Conservation (phyloP, 169 alveolate species). For the Cryptosporidium andersoni region DNA sequence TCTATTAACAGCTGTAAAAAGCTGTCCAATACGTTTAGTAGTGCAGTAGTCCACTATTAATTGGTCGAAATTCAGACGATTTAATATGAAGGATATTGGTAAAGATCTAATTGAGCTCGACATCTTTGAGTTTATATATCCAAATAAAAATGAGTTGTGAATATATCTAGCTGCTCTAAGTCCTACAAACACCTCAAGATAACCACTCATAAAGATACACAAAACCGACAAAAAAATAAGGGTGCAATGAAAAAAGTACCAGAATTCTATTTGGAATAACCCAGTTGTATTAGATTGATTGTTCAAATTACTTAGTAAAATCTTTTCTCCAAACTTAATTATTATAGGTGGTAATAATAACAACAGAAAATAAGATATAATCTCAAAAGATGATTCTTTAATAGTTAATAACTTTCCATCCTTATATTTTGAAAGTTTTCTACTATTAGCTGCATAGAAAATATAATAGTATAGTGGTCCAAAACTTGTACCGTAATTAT, state of each 20-base stretch:
- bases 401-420: background rate
- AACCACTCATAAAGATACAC: constrained; percentile 18
- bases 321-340: constrained; percentile 41
- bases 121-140: constrained; percentile 54
- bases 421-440: constrained; percentile 27
- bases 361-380: constrained; percentile 6
- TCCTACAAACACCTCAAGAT: constrained; percentile 44
- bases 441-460: constrained; percentile 48
- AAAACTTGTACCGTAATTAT: constrained; percentile 26
- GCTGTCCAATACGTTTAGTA: constrained; percentile 58
- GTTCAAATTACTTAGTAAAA: constrained; percentile 9
- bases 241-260: constrained; percentile 25
- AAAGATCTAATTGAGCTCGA: constrained; percentile 49
- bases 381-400: constrained; percentile 34
- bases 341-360: constrained; percentile 31
- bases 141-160: constrained; percentile 55
- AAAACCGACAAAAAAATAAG: constrained; percentile 23
- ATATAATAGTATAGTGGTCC: constrained; percentile 5
- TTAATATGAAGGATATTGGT: constrained; percentile 63
- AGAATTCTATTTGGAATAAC: background rate
- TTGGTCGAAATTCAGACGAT: constrained; percentile 51
- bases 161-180: constrained; percentile 56
- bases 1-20: constrained; percentile 54
- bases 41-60: constrained; percentile 59
- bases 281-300: background rate